Base-by-base conservation (phyloP, 306 rosid species). In the Abrus precatorius region DNA sequence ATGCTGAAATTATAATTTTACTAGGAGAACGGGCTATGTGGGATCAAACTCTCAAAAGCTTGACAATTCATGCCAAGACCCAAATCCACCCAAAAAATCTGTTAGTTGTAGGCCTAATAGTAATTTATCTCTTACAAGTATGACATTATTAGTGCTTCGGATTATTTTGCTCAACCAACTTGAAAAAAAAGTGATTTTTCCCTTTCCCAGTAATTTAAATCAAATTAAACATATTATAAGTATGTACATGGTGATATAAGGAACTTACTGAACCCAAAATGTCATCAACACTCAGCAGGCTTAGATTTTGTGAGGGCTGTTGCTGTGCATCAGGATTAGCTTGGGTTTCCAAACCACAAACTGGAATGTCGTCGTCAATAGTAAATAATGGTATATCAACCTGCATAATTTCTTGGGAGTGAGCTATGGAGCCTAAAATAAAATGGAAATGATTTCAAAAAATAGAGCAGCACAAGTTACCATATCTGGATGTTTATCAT, bases 241-340 rank as follows among this genome's bases (percentile, higher is more conserved):
- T 36, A 54, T 69, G 48, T 55, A 34, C 12, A 30, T 36, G 36
- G 54, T 59, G 49, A 34, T 53, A 76, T 74, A 63, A 62, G 77
- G 34, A 69, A 88, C 94, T 83, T 84, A 91, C 95, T 38, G 91
- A 90, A 77, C 88, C 85, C 84, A 93, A 84, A 74, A 91, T 87
- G 79, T 93, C 89, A 70, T 93, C 93, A 59, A 90, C 89, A 55
- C 91, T 91, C n/a, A 91, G 53, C 65, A 93, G 69, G 88, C 63
- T 81, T 49, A 68, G 81, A 83, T 72, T 88, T 70, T 81, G 89
- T 27, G 63, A 69, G 48, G 69, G 70, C 47, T 63, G 62, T 53
- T 54, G 62, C 55, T 74, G 84, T 60, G 74, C 60, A 69, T 66
- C 79, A 5, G 86, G 34, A 45, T 77, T 82, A 54, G 75, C 70